Base-by-base conservation (phyloP, 345 rosid genomes). In the Microcos paniculata region DNA sequence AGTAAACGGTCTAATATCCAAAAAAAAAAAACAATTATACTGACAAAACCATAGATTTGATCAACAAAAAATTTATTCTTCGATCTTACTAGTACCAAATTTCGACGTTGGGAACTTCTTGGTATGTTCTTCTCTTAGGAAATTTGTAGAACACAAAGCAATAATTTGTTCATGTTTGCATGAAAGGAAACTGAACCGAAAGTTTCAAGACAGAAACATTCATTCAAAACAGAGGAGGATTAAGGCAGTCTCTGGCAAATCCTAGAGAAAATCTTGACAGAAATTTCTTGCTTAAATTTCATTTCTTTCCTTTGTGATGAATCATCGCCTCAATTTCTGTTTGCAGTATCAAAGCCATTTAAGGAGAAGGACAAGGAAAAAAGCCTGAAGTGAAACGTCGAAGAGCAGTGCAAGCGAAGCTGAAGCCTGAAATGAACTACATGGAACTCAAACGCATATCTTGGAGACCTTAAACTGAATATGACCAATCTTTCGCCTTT, bases 121-220 rank as follows among this genome's bases (percentile, higher is more conserved):
- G 8, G 5, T 35, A 35, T 4, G 62, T 11, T 26, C 19, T 14
- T 28, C 5, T 35, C n/a, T n/a, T n/a, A n/a, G n/a, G n/a, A n/a
- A 5, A 7, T 14, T 58, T 26, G 35, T 19, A 24, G 35, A 28
- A 11, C 31, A 56, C 24, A 31, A 24, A 16, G n/a, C n/a, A 24
- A 7, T 23, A 11, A 56, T 38, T 31, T 9, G 23, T 65, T 65
- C 70, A 65, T 15, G 70, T 65, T 23, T 65, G 70, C 70, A 43
- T 65, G 70, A 65, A 65, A 65, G 53, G 70, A 23, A 42, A 65
- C 33, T 43, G 70, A 42, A 23, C 70, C 52, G 70, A 65, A 65
- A 65, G 70, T 65, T 65, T 38, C 65, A 31, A 2, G 6, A 13
- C 1, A 26, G 62, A 26, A 57, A 26, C 19, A 42, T 42, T 23